Conservation (phyloP, 1,284 basidiomycete genomes). For the Apiotrichum gracile region DNA sequence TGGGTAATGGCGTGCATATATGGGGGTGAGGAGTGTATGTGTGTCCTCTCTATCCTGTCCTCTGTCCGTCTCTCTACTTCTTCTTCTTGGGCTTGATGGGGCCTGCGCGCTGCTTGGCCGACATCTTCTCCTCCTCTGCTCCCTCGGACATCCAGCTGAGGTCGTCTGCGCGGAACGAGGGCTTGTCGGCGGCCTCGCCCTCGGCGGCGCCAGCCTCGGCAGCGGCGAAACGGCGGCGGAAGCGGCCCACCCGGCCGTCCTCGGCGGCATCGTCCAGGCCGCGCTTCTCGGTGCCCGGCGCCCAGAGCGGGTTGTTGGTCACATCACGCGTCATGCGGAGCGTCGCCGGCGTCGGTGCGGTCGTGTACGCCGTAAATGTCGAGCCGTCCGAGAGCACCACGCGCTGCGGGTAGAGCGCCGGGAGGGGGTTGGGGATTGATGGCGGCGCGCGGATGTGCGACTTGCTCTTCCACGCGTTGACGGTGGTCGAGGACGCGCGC, state of each 20-base stretch:
- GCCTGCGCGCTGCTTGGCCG: slow-evolving; percentile 22
- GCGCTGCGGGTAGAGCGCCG: slow-evolving; percentile 74
- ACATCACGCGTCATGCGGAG: slow-evolving; percentile 73
- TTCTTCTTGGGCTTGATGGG: slow-evolving; percentile 30
- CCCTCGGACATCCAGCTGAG: slow-evolving; percentile 47
- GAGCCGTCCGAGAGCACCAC: slow-evolving; percentile 80
- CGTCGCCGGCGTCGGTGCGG: slow-evolving; percentile 64
- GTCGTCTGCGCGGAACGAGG: slow-evolving; percentile 30
- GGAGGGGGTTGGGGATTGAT: slow-evolving; percentile 67
- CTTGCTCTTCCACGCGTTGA: slow-evolving; percentile 30
- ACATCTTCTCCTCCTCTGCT: slow-evolving; percentile 41
- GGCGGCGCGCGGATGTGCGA: slow-evolving; percentile 47
- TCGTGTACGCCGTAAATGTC: slow-evolving; percentile 76
- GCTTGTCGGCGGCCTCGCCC: neutral
- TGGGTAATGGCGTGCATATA: neutral
- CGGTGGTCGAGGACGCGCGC: slow-evolving; percentile 18
- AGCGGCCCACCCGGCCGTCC: slow-evolving; percentile 69
- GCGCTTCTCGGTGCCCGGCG: slow-evolving; percentile 48
- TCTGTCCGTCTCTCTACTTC: too few relatives aligned
- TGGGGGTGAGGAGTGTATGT: slow-evolving; percentile 3
- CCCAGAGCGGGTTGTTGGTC: slow-evolving; percentile 76
- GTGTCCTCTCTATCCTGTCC: too few relatives aligned
- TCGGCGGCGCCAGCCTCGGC: neutral
- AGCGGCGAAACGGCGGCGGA: slow-evolving; percentile 60
- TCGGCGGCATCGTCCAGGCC: slow-evolving; percentile 61